These are phyloP conservation scores for Saccharomycopsis hybrid DNA, from an alignment of 1,139 yeast genomes.

Conservation along the genomic window DNA sequence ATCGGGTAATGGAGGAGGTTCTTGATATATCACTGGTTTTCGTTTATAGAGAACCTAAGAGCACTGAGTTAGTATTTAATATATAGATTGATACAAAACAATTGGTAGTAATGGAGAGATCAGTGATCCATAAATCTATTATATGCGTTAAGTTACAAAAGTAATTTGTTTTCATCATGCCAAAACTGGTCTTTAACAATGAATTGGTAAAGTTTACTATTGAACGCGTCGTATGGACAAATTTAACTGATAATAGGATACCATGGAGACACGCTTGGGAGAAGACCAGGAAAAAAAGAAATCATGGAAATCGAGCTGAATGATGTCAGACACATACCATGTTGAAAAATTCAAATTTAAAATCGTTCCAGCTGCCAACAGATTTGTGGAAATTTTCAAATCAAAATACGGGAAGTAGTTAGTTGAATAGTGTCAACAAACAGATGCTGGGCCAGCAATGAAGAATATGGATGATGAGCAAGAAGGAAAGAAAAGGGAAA, in stretches of 20 bases:
- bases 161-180: no score
- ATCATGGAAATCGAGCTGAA: background rate
- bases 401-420: background rate
- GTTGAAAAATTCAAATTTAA: background rate
- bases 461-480: background rate
- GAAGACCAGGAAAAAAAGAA: background rate
- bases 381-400: background rate
- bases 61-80: background rate
- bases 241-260: background rate
- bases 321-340: background rate
- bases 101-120: background rate
- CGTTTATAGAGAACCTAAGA: constrained; percentile 61
- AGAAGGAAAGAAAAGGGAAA: background rate
- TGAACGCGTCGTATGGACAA: no score
- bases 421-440: background rate
- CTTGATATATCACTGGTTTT: constrained; percentile 55
- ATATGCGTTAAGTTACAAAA: no score
- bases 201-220: no score
- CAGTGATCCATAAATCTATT: no score
- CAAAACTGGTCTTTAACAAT: no score
- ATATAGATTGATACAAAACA: background rate
- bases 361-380: background rate
- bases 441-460: background rate
- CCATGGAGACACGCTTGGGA: background rate
- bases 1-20: constrained; percentile 49